These are phyloP conservation scores for Flaveria brownii DNA, from an alignment of 129 eudicot species.

Conservation along the genomic window DNA sequence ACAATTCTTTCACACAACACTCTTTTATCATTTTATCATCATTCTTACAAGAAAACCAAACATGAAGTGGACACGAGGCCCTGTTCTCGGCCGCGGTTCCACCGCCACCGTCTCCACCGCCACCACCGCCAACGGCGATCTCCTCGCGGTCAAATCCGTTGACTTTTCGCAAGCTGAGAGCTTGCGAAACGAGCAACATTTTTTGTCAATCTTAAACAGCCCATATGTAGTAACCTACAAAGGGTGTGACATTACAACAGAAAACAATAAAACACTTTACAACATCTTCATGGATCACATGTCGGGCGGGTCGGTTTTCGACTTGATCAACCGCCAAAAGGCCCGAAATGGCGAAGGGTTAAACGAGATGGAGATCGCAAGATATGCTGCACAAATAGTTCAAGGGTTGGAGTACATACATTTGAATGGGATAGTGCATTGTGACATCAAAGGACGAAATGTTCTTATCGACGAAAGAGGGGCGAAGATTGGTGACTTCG, in stretches of 20 bases:
- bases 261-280: slow-evolving; percentile 39
- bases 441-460: slow-evolving; percentile 70
- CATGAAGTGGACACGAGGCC: slow-evolving; percentile 88
- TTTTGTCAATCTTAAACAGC: slow-evolving; percentile 44
- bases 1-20: slow-evolving; percentile 19
- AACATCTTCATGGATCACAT: slow-evolving; percentile 62
- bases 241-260: slow-evolving; percentile 52
- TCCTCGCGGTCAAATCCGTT: slow-evolving; percentile 62
- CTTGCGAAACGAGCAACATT: slow-evolving; percentile 53
- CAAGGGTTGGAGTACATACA: slow-evolving; percentile 68
- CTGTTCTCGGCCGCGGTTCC: slow-evolving; percentile 71
- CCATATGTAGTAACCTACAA: slow-evolving; percentile 58
- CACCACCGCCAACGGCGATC: slow-evolving; percentile 43
- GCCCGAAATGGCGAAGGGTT: slow-evolving; percentile 33
- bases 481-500: slow-evolving; percentile 71
- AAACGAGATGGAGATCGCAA: slow-evolving; percentile 34
- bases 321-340: slow-evolving; percentile 25
- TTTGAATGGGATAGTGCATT: slow-evolving; percentile 67
- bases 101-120: slow-evolving; percentile 73
- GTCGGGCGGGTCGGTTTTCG: slow-evolving; percentile 52
- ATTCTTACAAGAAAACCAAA: neutral
- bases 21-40: neutral
- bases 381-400: slow-evolving; percentile 50
- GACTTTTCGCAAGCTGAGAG: slow-evolving; percentile 43
- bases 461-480: slow-evolving; percentile 43